Evolutionary conservation across 208 protist species (phyloP), one percentile per base, ranked within the genome.

Genomic region (Leishmania turanica): DNA sequence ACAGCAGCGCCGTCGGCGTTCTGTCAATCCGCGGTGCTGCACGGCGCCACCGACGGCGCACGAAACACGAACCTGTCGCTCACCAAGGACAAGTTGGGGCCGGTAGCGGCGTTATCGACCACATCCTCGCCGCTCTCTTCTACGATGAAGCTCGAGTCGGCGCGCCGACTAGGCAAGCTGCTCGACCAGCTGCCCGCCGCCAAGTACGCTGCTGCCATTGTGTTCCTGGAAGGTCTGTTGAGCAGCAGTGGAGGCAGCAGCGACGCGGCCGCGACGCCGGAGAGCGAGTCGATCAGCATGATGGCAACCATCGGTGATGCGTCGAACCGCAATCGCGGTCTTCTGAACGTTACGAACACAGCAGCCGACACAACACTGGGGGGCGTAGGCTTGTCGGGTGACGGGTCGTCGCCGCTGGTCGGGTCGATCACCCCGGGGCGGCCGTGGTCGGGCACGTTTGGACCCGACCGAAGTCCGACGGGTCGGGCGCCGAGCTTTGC

Each of bases 181-280:
- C 81, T 95, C 37, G 64, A 73, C n/a, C 87, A 89, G 53, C 85
- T 96, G 45, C 87, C 93, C 21, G n/a, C 68, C 15, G 78, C 27
- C 73, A 88, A 93, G 78, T 90, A 93, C 72, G 79, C 86, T 11
- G 85, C 91, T 6, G 90, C 87, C 0, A 79, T 92, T 40, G 90
- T 91, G 0, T 95, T 95, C 60, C 45, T 96, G 8, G 91, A 96
- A 71, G 88, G 89, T 24, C 75, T 96, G 11, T 47, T 93, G 54
- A 85, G 78, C 49, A 74, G 51, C 78, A 83, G 72, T 76, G 76
- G 65, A 27, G 47, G 40, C 4, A 70, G n/a, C 66, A 71, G 56
- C 75, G 77, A 86, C 27, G 62, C 45, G 31, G 34, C 54, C 17
- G 73, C 45, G 53, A 68, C 75, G 40, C 54, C 77, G 40, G 84